phyloP scores from a whole-genome alignment of 257 asterid genomes.

The Salvia miltiorrhiza region DNA sequence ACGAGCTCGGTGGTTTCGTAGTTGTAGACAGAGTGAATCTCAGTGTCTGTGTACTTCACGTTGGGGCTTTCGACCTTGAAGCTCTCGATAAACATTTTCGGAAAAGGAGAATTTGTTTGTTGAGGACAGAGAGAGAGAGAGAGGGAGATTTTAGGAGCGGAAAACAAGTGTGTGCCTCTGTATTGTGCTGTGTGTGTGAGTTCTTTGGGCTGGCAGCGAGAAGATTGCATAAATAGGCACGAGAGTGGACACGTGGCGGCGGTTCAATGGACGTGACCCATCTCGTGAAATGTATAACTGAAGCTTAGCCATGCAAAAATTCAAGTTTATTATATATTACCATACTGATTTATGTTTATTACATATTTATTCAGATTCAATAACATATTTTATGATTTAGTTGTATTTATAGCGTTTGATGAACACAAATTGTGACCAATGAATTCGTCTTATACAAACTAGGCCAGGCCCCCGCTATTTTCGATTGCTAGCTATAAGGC shows the following conservation, averaged over 20 bases:
- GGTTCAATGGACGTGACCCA: conserved; percentile 15
- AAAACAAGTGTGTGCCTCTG: conserved; percentile 12
- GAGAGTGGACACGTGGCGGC: conserved; percentile 26
- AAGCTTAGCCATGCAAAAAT: conserved; percentile 52
- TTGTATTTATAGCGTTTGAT: neutral
- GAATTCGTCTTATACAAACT: no score
- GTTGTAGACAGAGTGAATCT: conserved; percentile 73
- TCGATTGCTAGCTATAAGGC: no score
- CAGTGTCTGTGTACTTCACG: conserved; percentile 71
- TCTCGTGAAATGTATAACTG: conserved; percentile 23
- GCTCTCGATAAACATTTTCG: conserved; percentile 77
- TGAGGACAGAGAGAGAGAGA: conserved; percentile 1
- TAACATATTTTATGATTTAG: no score
- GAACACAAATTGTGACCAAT: no score
- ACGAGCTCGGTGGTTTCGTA: conserved; percentile 91
- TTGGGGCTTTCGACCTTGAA: conserved; percentile 94
- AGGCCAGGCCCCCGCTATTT: no score
- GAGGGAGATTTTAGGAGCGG: conserved; percentile 13
- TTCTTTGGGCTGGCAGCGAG: neutral
- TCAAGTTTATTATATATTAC: neutral
- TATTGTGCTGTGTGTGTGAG: conserved; percentile 13
- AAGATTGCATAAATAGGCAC: conserved; percentile 30
- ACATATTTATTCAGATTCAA: neutral
- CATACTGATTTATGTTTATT: neutral
- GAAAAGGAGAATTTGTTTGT: neutral